These are phyloP conservation scores for Phaffia australis DNA, from an alignment of 768 basidiomycete genomes.

Conservation along the genomic window DNA sequence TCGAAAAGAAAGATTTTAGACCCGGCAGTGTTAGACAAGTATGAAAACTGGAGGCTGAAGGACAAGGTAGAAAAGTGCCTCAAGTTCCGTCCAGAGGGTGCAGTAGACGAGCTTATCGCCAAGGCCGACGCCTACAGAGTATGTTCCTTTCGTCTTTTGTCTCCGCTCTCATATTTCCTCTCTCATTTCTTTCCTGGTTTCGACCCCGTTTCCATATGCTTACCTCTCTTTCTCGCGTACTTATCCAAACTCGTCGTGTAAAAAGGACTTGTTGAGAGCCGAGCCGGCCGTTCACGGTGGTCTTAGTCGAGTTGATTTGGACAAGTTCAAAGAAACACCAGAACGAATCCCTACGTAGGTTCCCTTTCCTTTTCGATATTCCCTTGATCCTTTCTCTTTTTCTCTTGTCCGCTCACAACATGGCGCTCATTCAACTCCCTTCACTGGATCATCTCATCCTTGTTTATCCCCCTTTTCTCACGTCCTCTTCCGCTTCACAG, in stretches of 20 bases:
- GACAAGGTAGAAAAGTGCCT: conserved; percentile 31
- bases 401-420: background rate
- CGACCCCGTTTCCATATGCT: background rate
- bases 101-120: conserved; percentile 28
- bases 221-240: background rate
- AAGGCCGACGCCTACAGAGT: conserved; percentile 29
- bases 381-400: background rate
- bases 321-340: background rate
- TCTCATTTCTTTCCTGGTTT: background rate
- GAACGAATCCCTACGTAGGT: background rate
- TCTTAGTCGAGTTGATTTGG: background rate
- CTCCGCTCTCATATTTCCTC: background rate
- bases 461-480: too few relatives aligned
- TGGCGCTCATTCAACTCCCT: too few relatives aligned
- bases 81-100: conserved; percentile 30
- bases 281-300: background rate
- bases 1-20: conserved; percentile 3
- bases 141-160: conserved; percentile 1
- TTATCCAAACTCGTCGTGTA: background rate
- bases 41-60: conserved; percentile 24
- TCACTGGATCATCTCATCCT: too few relatives aligned
- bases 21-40: background rate
- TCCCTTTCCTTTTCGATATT: background rate
- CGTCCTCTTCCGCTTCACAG: too few relatives aligned
- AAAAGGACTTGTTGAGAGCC: conserved; percentile 3